Evolutionary conservation across 2,329 filamentous ascomycete genomes (phyloP).

Genomic region (Mycosphaerella sp.): DNA sequence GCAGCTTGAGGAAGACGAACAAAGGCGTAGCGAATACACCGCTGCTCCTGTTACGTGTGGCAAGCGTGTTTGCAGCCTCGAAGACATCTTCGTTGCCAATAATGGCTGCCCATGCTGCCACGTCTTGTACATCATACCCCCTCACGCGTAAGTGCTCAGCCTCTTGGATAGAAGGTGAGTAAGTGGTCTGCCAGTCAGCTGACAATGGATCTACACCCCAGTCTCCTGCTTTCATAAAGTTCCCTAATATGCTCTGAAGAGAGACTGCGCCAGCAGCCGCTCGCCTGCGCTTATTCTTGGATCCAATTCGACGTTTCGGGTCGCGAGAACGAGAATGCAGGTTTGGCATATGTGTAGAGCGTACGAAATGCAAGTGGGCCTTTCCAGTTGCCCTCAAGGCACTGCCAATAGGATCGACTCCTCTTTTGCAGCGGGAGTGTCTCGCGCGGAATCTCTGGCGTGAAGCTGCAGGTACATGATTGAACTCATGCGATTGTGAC

Average conservation of each 20-base stretch:
- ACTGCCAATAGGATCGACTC: slow-evolving; percentile 9
- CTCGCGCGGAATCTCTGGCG: background rate
- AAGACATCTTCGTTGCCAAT: slow-evolving; percentile 18
- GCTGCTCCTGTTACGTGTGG: background rate
- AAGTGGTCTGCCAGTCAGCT: slow-evolving; percentile 14
- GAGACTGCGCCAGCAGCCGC: background rate
- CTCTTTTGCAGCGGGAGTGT: background rate
- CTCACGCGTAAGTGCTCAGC: slow-evolving; percentile 12
- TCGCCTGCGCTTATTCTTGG: background rate
- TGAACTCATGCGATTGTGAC: too few relatives aligned
- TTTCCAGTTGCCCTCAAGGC: slow-evolving; percentile 3
- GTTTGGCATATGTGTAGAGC: background rate
- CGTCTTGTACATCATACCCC: slow-evolving; percentile 20
- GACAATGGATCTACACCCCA: slow-evolving; percentile 4
- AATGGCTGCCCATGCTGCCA: slow-evolving; percentile 26
- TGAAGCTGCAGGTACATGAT: background rate
- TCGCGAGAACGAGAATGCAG: background rate
- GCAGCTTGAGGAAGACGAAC: slow-evolving; percentile 44
- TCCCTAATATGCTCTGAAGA: slow-evolving; percentile 2
- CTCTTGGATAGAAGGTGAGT: slow-evolving; percentile 10
- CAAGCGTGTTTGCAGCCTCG: slow-evolving; percentile 20
- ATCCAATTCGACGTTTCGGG: background rate
- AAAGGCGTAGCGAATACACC: slow-evolving; percentile 33
- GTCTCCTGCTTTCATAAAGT: slow-evolving; percentile 9
- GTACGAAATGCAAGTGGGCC: background rate